Conservation (phyloP, 2,329 filamentous ascomycete genomes). For the Trichoderma hamatum region DNA sequence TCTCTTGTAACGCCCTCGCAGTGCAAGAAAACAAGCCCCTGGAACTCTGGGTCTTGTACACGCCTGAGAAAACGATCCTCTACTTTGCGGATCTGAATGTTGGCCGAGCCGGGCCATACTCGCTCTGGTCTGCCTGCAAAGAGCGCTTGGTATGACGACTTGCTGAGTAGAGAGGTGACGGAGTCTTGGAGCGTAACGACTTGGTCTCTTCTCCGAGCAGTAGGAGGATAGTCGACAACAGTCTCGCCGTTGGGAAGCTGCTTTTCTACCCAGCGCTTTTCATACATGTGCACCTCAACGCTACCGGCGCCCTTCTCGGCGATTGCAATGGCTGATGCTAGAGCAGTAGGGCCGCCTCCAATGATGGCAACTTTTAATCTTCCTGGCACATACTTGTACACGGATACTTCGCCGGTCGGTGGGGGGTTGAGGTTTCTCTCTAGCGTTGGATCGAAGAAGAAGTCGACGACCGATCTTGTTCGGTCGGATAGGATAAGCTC, state of each 20-base stretch:
- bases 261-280: conserved; percentile 39
- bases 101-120: conserved; percentile 43
- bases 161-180: conserved; percentile 38
- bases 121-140: conserved; percentile 40
- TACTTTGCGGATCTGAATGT: conserved; percentile 45
- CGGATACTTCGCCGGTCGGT: conserved; percentile 32
- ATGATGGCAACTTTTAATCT: conserved; percentile 39
- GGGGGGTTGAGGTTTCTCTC: conserved; percentile 34
- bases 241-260: conserved; percentile 28
- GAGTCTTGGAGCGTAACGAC: conserved; percentile 43
- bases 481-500: conserved; percentile 33
- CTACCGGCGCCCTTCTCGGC: conserved; percentile 40
- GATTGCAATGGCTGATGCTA: conserved; percentile 40
- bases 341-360: conserved; percentile 40
- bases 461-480: conserved; percentile 37
- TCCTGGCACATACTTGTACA: conserved; percentile 36
- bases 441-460: conserved; percentile 43
- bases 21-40: conserved; percentile 39
- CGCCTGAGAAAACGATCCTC: conserved; percentile 42
- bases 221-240: conserved; percentile 38
- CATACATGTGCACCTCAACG: conserved; percentile 42
- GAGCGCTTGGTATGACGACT: conserved; percentile 36
- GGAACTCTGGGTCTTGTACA: conserved; percentile 40
- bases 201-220: conserved; percentile 39
- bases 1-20: conserved; percentile 38